phyloP scores from a whole-genome alignment of 441 rosid genomes.

The Syzygium syzygioides region DNA sequence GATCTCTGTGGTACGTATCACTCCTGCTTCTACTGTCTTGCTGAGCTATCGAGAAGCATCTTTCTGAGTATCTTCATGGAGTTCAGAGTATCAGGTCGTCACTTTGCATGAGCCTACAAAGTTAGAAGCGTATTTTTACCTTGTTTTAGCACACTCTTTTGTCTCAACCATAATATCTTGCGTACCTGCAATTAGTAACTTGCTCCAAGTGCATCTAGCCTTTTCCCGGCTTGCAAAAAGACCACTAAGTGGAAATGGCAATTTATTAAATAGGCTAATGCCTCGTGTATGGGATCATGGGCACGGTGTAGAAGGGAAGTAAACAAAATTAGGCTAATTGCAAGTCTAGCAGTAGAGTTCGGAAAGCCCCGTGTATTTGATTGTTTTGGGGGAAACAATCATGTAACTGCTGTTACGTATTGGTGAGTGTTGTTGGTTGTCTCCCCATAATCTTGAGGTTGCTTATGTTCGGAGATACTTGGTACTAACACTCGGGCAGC shows the following conservation, averaged over 20 bases:
- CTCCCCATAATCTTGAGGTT: neutral
- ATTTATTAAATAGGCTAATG: neutral
- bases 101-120: neutral
- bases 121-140: rapidly evolving
- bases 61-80: neutral
- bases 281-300: neutral
- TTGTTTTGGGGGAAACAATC: neutral
- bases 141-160: rapidly evolving
- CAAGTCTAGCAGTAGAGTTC: neutral
- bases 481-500: neutral
- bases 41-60: neutral
- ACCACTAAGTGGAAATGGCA: no score
- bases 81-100: neutral
- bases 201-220: no score
- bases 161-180: neutral
- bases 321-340: neutral
- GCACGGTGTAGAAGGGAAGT: neutral
- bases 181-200: neutral
- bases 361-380: neutral
- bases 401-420: neutral
- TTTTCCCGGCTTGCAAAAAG: neutral
- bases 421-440: neutral
- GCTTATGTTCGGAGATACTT: neutral
- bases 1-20: conserved; percentile 61
- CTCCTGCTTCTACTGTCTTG: neutral